Base-by-base conservation (phyloP, 2,329 filamentous ascomycete species). In the Hypoxylon sp. region DNA sequence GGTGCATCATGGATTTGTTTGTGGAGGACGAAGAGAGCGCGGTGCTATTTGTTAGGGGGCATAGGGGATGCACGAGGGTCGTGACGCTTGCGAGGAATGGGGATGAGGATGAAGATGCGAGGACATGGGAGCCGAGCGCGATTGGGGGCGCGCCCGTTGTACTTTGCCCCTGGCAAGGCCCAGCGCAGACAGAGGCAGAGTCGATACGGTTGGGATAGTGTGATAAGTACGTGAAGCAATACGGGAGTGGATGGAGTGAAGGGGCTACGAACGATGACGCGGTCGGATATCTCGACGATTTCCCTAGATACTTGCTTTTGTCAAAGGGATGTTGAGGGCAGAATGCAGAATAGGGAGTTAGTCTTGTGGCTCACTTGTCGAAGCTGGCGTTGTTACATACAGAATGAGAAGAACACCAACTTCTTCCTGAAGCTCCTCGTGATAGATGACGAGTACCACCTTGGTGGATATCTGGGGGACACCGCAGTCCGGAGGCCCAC, bases 61-160 rank as follows among this genome's bases (percentile, higher is more conserved):
- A 42, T 2, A 48, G 39, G 32, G 37, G 54, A 10, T 59, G 54
- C 32, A 48, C 17, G 46, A 13, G 17, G 3, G 27, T 11, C 2
- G 6, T 4, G 39, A n/a, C 1, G 6, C 15, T 6, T 11, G n/a
- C 11, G 47, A 27, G 17, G 21, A 29, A 13, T 6, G 47, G 37
- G 32, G 21, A 59, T 11, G n/a, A 15, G 27, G 39, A 56, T 24
- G 24, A 44, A 6, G 27, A 29, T 8, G 3, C 13, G 15, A 8
- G 6, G 11, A 7, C 13, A 4, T 65, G 56, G 62, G 32, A 46
- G 2, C 62, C 62, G 8, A 2, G 32, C 2, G 42, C 50, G 32
- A 55, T 65, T 2, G 62, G 62, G 2, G 62, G 32, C 3, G 32
- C 39, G 7, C 48, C 58, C 10, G 42, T 54, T 17, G 29, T 44